Evolutionary conservation across 2,329 filamentous ascomycete species (phyloP), one percentile per base, ranked within the genome.

Genomic region (Graphilbum ipis-grandicollis): DNA sequence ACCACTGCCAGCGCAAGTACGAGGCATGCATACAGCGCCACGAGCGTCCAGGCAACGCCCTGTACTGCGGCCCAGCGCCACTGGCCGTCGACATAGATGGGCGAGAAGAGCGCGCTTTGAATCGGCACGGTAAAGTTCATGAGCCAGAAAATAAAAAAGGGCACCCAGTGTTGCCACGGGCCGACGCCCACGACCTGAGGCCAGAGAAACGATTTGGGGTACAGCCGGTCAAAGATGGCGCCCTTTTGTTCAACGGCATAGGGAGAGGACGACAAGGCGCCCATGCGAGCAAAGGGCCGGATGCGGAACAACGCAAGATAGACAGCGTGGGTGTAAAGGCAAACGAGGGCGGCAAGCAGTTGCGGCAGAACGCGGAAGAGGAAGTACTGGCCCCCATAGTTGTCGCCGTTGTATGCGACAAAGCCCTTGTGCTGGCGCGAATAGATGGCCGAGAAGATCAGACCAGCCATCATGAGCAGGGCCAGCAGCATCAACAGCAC

Each of bases 311-410:
- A 68, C 3, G 85, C 73, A 1, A 68, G 65, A 46, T 84, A 69
- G 29, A 93, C 62, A 45, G 75, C 71, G 48, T 93, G 77, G 1
- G 82, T 67, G 63, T 82, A 93, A 7, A 94, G 53, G 33, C 90
- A 63, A 26, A 93, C 58, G 12, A 77, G 45, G 17, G 74, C 73
- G 0, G 76, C 82, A 13, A 92, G 51, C 0, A 93, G 59, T 39
- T 85, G 83, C 2, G 88, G 86, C 2, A 94, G 59, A 44, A 93
- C 82, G 42, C 84, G 71, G 53, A 93, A 90, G 33, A 92, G 56
- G 52, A 94, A 93, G 56, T 92, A 93, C 44, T 75, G 67, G 9
- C 66, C 66, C 35, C 77, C 78, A 42, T 80, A 79, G 39, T 84
- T 77, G 22, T 58, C 63, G 33, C 66, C 66, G 25, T 61, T 59